Evolutionary conservation across 2,329 filamentous ascomycete species (phyloP), one percentile per base, ranked within the genome.

Genomic region (Amauroascus niger): DNA sequence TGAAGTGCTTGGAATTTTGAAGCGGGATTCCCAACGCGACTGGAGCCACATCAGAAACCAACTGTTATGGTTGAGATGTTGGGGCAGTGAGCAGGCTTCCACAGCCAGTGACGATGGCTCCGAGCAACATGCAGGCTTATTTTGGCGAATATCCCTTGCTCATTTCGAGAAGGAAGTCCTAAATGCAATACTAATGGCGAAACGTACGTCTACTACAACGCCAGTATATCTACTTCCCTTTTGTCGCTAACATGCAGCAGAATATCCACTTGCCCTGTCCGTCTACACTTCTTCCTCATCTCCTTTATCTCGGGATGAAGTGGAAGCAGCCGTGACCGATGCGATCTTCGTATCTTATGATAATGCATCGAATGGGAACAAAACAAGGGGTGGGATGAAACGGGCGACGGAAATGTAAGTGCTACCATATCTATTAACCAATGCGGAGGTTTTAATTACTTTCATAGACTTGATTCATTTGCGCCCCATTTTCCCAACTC

Each of bases 361-460:
- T 62, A 81, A 81, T 58, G 81, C 81, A 18, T 83, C 76, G 63
- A 84, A 84, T 60, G 81, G 81, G 28, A 84, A 83, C 61, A 74
- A 74, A 58, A 81, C 75, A 16, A 73, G 81, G 59, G 81, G 81
- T 14, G 78, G 78, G 13, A 78, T 84, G 71, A 83, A 80, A 63
- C 78, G 74, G 61, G 80, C 81, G 9, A 75, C 74, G 47, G 78
- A 81, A 40, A 76, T 79, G 74, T 76, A 64, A 61, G 73, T 68
- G 18, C 35, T 9, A 33, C 2, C 13, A n/a, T 33, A n/a, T 24
- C n/a, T n/a, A 16, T n/a, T 1, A n/a, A 44, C 20, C 13, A 14
- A 7, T 7, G 13, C 9, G 28, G 44, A n/a, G 22, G 57, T 5
- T 28, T 26, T 61, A 20, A 59, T 43, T 26, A 41, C 13, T 48